phyloP scores from a whole-genome alignment of 768 basidiomycete genomes.

The Daedalea quercina region DNA sequence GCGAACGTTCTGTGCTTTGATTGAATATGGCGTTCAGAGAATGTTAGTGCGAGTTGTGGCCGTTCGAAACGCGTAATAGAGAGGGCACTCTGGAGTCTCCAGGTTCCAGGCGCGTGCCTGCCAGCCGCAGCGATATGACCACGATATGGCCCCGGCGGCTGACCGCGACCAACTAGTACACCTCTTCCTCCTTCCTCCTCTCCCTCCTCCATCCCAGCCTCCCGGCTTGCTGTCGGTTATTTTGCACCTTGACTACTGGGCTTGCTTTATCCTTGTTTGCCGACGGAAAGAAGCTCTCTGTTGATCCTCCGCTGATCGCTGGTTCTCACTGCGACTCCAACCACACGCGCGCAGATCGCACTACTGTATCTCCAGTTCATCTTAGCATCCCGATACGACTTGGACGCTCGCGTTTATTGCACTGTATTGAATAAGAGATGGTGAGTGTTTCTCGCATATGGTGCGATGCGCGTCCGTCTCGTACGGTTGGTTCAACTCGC shows the following conservation, averaged over 20 bases:
- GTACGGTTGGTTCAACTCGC: slow-evolving; percentile 1
- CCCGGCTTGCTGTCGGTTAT: not conserved
- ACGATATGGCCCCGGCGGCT: slow-evolving; percentile 6
- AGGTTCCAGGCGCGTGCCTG: not conserved
- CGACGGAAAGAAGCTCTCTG: not conserved
- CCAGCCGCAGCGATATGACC: not conserved
- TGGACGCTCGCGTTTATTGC: not conserved
- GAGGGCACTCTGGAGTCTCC: not conserved
- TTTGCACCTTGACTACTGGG: not conserved
- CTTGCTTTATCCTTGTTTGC: not conserved
- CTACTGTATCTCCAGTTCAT: not conserved
- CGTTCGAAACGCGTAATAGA: not conserved
- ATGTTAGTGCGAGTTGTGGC: not conserved
- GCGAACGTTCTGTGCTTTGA: not conserved
- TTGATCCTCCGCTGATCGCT: not conserved
- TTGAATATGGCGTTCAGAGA: not conserved
- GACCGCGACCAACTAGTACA: not conserved
- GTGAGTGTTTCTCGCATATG: not conserved
- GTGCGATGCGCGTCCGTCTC: not conserved
- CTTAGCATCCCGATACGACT: slow-evolving; percentile 1
- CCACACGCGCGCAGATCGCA: not conserved
- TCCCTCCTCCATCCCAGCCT: not conserved
- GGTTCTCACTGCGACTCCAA: not conserved
- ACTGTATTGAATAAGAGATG: not conserved
- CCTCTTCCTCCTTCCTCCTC: not conserved